Evolutionary conservation across 1,139 yeast species (phyloP), one percentile per base, ranked within the genome.

Genomic region (Suhomyces guaymorum): DNA sequence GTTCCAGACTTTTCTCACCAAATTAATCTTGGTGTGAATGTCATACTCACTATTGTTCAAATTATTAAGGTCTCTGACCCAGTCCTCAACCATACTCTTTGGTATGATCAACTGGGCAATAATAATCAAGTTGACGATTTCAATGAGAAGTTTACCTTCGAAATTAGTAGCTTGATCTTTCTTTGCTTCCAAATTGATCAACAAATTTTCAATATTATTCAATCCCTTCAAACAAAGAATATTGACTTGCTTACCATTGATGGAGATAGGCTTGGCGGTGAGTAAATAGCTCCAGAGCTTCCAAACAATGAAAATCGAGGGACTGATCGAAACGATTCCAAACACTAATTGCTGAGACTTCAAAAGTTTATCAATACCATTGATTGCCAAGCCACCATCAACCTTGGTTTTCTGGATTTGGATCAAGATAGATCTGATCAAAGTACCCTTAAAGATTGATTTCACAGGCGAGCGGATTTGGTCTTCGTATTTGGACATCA

Each of bases 321-420:
- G 98, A 28, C 92, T 76, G 5, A 94, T 81, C 1, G 97, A 95
- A 15, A 92, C 86, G 24, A 87, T 68, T 2, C 96, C 97, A 63
- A 92, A 88, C 15, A 92, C 94, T 34, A 92, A 73, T 56, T 92
- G 96, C 62, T 92, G 98, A 28, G 94, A 83, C 57, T 88, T 84
- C 36, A 92, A 71, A 46, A 92, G 66, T 56, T 86, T 83, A 60
- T 92, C 97, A 44, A 92, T 90, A 7, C 97, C 97, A 48, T 75
- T 80, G 43, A 92, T 76, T 0, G 96, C 97, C 7, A 89, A 69
- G 21, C 87, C 92, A 3, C 96, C 96, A 56, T 92, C 98, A 10
- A 92, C 97, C 61, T 92, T 92, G 10, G 96, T 84, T 61, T 92
- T 92, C 57, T 92, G 98, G 7, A 92, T 69, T 59, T 92, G 97